Base-by-base conservation (phyloP, 2,329 filamentous ascomycete species). In the Beauveria sp. region DNA sequence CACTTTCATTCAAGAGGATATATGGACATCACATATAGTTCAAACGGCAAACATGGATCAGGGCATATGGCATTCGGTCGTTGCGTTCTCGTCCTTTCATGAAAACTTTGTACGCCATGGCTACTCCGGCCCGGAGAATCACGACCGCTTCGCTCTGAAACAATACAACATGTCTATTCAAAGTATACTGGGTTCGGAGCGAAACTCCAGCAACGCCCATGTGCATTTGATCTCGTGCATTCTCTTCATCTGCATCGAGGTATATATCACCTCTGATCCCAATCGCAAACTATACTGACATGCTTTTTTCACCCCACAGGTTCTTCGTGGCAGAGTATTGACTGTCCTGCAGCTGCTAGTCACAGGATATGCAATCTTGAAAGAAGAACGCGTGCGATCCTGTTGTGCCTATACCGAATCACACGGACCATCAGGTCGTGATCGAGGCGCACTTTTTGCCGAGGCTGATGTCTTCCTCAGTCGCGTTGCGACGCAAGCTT, bases 111-210 rank as follows among this genome's bases (percentile, higher is more conserved):
- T 20, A 6, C 47, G 28, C 12, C 49, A 46, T 34, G 30, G 50
- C 24, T 40, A 45, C 22, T 16, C 52, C 18, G 47, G 57, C 18
- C 53, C 50, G 6, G 18, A 47, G 8, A 53, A 40, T 20, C 42
- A 49, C 20, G 56, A 62, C 42, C 46, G 50, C 12, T 62, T 62
- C 42, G 60, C 60, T 4, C 49, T 62, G 18, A 57, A 55, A 18
- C 60, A 62, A 16, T 62, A 62, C 49, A 62, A 62, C 50, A 47
- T 58, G 42, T 62, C 60, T 3, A 57, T 62, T 28, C 54, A 62
- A 9, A 42, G 54, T 14, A 62, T 62, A 30, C 43, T 58, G 28
- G 55, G 28, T 0, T 55, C 55, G 3, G 10, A 62, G 22, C 24
- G 47, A 24, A 62, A 40, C 26, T 46, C 53, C 0, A 58, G 53